Evolutionary conservation across 148 eudicot genomes (phyloP).

Genomic region (Limonium bicolor): DNA sequence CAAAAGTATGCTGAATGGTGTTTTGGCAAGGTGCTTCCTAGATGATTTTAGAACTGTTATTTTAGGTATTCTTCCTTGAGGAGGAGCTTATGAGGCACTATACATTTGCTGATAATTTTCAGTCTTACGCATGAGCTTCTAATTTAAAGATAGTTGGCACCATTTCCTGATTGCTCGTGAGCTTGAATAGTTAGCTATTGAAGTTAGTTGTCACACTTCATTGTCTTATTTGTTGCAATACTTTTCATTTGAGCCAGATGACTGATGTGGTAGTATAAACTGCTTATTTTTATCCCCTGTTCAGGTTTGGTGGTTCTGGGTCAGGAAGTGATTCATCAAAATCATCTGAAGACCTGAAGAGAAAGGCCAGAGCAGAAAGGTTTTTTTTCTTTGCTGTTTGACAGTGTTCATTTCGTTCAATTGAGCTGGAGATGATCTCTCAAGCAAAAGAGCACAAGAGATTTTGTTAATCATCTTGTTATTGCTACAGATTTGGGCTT

Average conservation of each 20-base stretch:
- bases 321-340: slow-evolving; percentile 35
- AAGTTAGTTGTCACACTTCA: not conserved
- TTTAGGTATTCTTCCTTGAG: not conserved
- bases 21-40: not conserved
- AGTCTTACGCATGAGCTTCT: not conserved
- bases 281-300: slow-evolving; percentile 2
- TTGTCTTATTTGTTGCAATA: not conserved
- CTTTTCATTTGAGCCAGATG: not conserved
- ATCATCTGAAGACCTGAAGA: slow-evolving; percentile 60
- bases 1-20: too few species aligned
- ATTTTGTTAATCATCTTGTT: slow-evolving; percentile 3
- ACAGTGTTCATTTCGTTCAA: not conserved
- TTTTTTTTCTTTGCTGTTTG: slow-evolving; percentile 6
- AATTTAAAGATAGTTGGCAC: not conserved
- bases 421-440: not conserved
- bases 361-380: slow-evolving; percentile 99
- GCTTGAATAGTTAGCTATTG: too few species aligned
- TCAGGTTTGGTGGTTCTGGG: slow-evolving; percentile 59
- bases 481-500: slow-evolving; percentile 52
- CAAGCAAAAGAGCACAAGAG: too few species aligned
- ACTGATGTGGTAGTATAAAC: not conserved
- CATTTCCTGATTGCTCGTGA: too few species aligned
- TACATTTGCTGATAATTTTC: not conserved
- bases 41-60: not conserved
- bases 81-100: not conserved